A percentile compares a stretch with the other conserved stretches of the same genome.
phyloP scores from a whole-genome alignment of 108 stramenopile genomes.

The Nitzschia sp. region DNA sequence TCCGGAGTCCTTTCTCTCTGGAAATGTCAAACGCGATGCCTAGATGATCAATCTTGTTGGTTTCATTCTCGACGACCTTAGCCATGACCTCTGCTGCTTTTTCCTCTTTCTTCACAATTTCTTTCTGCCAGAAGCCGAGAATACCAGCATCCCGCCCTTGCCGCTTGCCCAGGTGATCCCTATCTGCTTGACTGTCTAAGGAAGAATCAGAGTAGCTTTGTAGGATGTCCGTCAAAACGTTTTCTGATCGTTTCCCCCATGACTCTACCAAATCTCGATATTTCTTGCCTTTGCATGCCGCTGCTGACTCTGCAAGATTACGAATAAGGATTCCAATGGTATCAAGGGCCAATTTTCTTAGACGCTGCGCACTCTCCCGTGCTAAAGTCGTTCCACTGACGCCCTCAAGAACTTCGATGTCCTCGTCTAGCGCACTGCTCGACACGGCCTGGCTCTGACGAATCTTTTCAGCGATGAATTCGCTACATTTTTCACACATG shows the following conservation, averaged over 20 bases:
- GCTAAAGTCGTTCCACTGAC: constrained; percentile 37
- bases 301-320: constrained; percentile 30
- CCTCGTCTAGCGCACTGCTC: constrained; percentile 2
- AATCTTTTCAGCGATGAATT: constrained; percentile 72
- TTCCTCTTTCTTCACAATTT: neutral
- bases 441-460: constrained; percentile 30
- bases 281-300: constrained; percentile 20
- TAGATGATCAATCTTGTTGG: constrained; percentile 23
- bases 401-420: constrained; percentile 23
- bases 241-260: constrained; percentile 16
- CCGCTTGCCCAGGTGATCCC: neutral
- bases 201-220: constrained; percentile 1
- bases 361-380: constrained; percentile 60
- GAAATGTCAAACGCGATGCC: constrained; percentile 78
- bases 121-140: constrained; percentile 57
- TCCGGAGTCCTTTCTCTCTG: constrained; percentile 82
- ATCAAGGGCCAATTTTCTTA: constrained; percentile 73
- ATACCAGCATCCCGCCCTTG: constrained; percentile 41
- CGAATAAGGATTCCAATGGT: constrained; percentile 60
- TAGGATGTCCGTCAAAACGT: neutral
- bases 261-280: constrained; percentile 26
- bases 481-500: constrained; percentile 71
- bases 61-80: neutral
- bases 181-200: neutral
- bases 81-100: neutral